These are phyloP conservation scores for Mrakia frigida DNA, from an alignment of 768 basidiomycete genomes.

Conservation along the genomic window DNA sequence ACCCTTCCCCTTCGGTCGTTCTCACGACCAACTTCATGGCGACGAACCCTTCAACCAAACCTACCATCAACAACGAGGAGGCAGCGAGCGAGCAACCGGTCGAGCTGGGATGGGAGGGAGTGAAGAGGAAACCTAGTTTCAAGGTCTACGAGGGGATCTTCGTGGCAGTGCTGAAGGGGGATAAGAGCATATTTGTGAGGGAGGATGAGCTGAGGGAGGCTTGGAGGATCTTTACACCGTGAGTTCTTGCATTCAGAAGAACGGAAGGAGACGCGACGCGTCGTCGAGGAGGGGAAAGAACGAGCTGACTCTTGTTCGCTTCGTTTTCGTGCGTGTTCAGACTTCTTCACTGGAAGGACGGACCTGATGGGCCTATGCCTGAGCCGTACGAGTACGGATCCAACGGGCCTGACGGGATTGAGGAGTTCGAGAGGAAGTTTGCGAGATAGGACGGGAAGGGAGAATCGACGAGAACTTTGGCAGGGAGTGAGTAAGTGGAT, in stretches of 20 bases:
- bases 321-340: not conserved
- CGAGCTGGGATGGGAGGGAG: not conserved
- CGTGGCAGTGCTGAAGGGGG: conserved; percentile 21
- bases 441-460: too few species aligned
- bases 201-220: conserved; percentile 34
- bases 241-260: not conserved
- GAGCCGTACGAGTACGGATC: not conserved
- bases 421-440: not conserved
- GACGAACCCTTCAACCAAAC: not conserved
- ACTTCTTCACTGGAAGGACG: conserved; percentile 1
- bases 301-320: not conserved
- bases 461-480: too few species aligned
- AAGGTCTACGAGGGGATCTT: conserved; percentile 31
- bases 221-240: conserved; percentile 36
- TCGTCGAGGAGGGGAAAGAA: not conserved
- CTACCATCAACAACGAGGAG: not conserved
- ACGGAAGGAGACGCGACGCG: not conserved
- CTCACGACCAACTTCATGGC: not conserved
- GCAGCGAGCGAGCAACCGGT: too few species aligned
- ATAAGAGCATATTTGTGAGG: conserved; percentile 32
- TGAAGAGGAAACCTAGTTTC: not conserved
- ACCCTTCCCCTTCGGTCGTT: not conserved
- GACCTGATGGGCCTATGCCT: not conserved
- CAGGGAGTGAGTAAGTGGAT: too few species aligned
- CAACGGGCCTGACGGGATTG: not conserved